phyloP scores from a whole-genome alignment of 75 land plant genomes.

The Isoetes taiwanensis region DNA sequence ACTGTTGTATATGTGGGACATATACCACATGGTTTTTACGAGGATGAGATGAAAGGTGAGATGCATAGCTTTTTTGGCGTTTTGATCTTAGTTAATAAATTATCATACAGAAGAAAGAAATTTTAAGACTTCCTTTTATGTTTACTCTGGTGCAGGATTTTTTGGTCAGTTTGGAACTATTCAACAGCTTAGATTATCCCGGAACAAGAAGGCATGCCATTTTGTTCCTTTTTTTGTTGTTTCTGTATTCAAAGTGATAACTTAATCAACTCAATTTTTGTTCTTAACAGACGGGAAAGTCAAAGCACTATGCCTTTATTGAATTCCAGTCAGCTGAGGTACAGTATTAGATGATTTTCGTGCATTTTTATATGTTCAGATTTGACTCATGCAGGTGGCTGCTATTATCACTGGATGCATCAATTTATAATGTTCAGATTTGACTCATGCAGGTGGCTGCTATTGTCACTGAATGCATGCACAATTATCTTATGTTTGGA shows the following conservation, averaged over 20 bases:
- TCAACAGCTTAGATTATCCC: neutral
- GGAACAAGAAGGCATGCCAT: neutral
- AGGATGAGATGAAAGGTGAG: no score
- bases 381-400: neutral
- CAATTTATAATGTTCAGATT: no score
- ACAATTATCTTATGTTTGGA: conserved; percentile 8
- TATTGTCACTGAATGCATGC: conserved; percentile 1
- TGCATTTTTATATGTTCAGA: neutral
- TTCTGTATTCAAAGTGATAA: no score
- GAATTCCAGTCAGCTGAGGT: neutral
- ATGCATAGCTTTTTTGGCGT: no score
- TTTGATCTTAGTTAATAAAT: no score
- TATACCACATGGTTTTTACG: no score
- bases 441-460: neutral
- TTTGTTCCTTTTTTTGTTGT: neutral
- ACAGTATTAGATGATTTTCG: neutral
- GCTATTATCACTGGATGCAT: no score
- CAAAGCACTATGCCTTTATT: conserved; percentile 2
- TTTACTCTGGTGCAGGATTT: neutral
- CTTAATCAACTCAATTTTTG: neutral
- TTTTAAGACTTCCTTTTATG: no score
- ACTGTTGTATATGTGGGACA: no score
- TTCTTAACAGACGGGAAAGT: conserved; percentile 5
- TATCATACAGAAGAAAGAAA: no score
- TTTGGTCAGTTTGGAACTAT: neutral